A percentile compares a stretch with the other conserved stretches of the same genome.
phyloP scores from a whole-genome alignment of 2,329 filamentous ascomycete species.

The Colletotrichum phormii region DNA sequence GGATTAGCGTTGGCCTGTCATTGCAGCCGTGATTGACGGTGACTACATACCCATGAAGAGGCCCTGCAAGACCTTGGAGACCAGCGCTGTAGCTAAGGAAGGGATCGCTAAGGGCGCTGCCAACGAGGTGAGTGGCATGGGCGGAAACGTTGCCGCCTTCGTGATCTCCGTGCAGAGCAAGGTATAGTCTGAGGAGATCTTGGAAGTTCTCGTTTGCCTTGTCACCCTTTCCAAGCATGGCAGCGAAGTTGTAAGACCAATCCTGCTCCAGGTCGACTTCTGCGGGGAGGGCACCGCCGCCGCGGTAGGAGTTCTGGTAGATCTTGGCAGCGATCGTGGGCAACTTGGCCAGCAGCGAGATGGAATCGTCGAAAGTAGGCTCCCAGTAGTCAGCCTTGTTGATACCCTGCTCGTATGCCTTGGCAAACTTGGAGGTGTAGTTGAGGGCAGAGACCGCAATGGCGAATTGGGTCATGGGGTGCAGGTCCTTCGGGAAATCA shows the following conservation, averaged over 20 bases:
- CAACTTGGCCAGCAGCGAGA: conserved; percentile 93
- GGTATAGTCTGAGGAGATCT: conserved; percentile 91
- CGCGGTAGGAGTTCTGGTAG: conserved; percentile 89
- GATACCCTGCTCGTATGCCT: conserved; percentile 89
- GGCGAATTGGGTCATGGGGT: conserved; percentile 98
- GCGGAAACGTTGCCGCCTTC: conserved; percentile 98
- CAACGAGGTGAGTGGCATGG: conserved; percentile 93
- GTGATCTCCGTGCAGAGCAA: conserved; percentile 97
- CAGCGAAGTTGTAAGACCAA: conserved; percentile 99
- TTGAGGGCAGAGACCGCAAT: conserved; percentile 96
- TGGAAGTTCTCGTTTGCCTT: conserved; percentile 94
- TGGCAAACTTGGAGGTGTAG: conserved; percentile 93
- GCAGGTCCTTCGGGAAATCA: conserved; percentile 87
- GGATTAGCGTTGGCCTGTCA: conserved; percentile 24
- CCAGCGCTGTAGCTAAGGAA: conserved; percentile 97
- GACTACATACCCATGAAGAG: conserved; percentile 54
- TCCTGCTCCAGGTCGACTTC: conserved; percentile 87
- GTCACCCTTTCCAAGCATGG: conserved; percentile 91
- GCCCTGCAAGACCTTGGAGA: conserved; percentile 94
- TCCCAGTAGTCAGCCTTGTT: conserved; percentile 99
- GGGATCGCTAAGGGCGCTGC: conserved; percentile 91
- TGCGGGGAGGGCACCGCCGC: conserved; percentile 78
- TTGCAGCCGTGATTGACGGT: not conserved
- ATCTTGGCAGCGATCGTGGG: conserved; percentile 97
- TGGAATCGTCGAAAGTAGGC: conserved; percentile 94